Evolutionary conservation across 495 filamentous ascomycete genomes (phyloP).

Genomic region (Hamigera avellanea): DNA sequence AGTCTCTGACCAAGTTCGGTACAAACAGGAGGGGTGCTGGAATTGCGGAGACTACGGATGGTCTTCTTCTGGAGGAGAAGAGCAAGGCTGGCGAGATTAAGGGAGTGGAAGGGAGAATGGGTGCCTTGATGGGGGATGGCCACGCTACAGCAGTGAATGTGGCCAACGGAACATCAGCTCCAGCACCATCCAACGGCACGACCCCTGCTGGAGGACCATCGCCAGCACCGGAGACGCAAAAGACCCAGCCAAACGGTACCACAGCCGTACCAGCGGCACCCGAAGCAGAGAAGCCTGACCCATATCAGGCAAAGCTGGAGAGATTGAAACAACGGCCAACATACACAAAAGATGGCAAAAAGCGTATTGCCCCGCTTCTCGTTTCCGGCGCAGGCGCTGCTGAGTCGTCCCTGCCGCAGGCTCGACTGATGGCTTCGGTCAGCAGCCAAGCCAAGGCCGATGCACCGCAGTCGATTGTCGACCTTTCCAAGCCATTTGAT

Average conservation of each 20-base stretch:
- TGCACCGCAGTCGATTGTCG: conserved; percentile 72
- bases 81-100: conserved; percentile 84
- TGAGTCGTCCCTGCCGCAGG: conserved; percentile 77
- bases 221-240: conserved; percentile 23
- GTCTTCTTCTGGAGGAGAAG: conserved; percentile 74
- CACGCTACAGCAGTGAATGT: conserved; percentile 17
- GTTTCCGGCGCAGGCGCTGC: conserved; percentile 75
- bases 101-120: conserved; percentile 89
- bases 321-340: conserved; percentile 82
- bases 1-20: conserved; percentile 83
- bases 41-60: conserved; percentile 81
- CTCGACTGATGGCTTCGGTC: conserved; percentile 63
- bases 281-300: conserved; percentile 47
- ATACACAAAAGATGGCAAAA: conserved; percentile 94
- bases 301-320: conserved; percentile 56
- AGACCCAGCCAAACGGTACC: conserved; percentile 30
- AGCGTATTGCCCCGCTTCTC: conserved; percentile 82
- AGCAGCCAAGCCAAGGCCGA: conserved; percentile 51
- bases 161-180: conserved; percentile 30
- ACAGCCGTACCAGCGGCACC: conserved; percentile 18
- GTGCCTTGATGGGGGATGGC: conserved; percentile 86
- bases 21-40: conserved; percentile 75
- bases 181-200: conserved; percentile 28
- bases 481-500: conserved; percentile 90
- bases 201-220: conserved; percentile 26